These are phyloP conservation scores for Populus simonii DNA, from an alignment of 345 rosid genomes.

Conservation along the genomic window DNA sequence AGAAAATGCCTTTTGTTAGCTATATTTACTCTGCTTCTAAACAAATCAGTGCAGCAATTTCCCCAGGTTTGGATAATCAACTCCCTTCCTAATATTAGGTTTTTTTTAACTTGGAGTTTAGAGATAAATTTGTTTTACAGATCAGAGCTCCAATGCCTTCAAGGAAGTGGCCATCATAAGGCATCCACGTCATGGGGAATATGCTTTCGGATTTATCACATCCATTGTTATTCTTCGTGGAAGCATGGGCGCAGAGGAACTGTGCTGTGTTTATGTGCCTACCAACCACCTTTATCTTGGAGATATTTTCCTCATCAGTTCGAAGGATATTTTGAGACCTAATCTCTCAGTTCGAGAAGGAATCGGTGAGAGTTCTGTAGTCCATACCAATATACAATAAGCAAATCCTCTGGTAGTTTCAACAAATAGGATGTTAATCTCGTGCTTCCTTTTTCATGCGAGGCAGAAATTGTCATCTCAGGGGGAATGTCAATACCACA, in stretches of 20 bases:
- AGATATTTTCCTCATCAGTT: slow-evolving; percentile 55
- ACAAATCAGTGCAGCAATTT: slow-evolving; percentile 75
- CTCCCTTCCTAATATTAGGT: slow-evolving; percentile 3
- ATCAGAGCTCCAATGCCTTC: slow-evolving; percentile 69
- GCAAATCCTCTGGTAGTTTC: no score
- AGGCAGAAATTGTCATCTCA: slow-evolving; percentile 63
- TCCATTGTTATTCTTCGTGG: slow-evolving; percentile 58
- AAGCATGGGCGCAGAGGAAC: slow-evolving; percentile 54
- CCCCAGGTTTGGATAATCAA: slow-evolving; percentile 43
- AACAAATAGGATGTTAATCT: not conserved
- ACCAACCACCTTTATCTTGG: slow-evolving; percentile 71
- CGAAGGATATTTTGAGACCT: slow-evolving; percentile 61
- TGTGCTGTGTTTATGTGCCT: slow-evolving; percentile 61
- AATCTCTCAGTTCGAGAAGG: slow-evolving; percentile 65
- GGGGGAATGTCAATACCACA: slow-evolving; percentile 72
- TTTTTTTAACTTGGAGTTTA: not conserved
- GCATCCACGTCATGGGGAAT: slow-evolving; percentile 67
- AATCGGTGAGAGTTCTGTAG: slow-evolving; percentile 39
- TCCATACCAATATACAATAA: no score
- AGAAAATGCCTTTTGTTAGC: slow-evolving; percentile 70
- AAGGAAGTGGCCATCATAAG: slow-evolving; percentile 73
- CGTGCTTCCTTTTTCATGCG: not conserved
- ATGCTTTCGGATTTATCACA: slow-evolving; percentile 66
- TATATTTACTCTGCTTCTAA: slow-evolving; percentile 76
- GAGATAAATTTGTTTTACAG: slow-evolving; percentile 28